A percentile compares a stretch with the other conserved stretches of the same genome.
phyloP scores from a whole-genome alignment of 2,329 filamentous ascomycete species.

The Neofusicoccum cordaticola region DNA sequence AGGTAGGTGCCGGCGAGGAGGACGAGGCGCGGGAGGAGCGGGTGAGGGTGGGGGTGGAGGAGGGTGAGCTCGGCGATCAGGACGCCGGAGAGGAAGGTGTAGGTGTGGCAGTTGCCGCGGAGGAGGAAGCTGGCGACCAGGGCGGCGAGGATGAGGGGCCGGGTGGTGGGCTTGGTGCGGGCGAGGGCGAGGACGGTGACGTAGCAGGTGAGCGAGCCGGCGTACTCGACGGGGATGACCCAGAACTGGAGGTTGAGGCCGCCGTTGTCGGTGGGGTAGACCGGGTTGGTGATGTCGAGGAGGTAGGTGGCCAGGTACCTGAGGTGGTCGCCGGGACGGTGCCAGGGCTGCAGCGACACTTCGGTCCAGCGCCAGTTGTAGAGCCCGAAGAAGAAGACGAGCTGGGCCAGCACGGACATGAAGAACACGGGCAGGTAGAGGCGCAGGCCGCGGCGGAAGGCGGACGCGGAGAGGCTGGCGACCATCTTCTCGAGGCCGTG shows the following conservation, averaged over 20 bases:
- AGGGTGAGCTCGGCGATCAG: background rate
- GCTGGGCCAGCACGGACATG: conserved; percentile 43
- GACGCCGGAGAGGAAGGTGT: conserved; percentile 14
- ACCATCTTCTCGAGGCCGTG: conserved; percentile 34
- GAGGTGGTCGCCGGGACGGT: background rate
- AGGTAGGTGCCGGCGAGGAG: conserved; percentile 47
- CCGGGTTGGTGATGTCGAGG: conserved; percentile 2
- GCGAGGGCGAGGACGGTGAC: conserved; percentile 4
- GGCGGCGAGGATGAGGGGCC: background rate
- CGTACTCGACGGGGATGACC: conserved; percentile 18
- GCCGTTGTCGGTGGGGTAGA: background rate
- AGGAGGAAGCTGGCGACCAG: background rate
- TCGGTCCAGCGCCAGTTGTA: background rate
- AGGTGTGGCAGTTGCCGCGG: background rate
- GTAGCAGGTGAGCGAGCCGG: conserved; percentile 9
- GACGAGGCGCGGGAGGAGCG: conserved; percentile 28
- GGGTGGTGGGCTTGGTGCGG: background rate
- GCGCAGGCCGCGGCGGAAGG: conserved; percentile 45
- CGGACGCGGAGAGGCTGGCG: conserved; percentile 39
- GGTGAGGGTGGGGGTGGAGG: background rate
- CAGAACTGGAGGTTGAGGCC: conserved; percentile 17
- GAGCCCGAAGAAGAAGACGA: background rate
- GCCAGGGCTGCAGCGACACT: background rate
- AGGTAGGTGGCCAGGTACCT: background rate
- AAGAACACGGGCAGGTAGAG: conserved; percentile 47